These are phyloP conservation scores for Thraustotheca clavata DNA, from an alignment of 352 stramenopile genomes.

Conservation along the genomic window DNA sequence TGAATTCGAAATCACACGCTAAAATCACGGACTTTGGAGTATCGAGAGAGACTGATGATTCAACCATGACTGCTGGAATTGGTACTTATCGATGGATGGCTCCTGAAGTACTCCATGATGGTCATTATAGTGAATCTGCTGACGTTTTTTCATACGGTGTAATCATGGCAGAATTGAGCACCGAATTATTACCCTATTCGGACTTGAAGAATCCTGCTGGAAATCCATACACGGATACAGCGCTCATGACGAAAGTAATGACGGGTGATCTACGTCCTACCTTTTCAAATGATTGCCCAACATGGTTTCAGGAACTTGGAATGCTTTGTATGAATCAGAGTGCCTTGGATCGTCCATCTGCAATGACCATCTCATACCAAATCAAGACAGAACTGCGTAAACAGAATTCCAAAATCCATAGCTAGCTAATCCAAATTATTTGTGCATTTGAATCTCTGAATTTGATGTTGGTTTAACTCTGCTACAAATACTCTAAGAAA, in stretches of 20 bases:
- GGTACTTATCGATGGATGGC: constrained; percentile 16
- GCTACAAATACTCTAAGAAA: too few relatives aligned
- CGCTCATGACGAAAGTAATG: background rate
- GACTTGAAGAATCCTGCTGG: background rate
- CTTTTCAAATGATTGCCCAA: background rate
- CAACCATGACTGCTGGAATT: constrained; percentile 15
- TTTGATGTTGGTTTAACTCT: too few relatives aligned
- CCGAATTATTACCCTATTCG: background rate
- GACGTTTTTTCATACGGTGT: constrained; percentile 32
- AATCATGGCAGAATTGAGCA: constrained; percentile 70
- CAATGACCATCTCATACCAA: background rate
- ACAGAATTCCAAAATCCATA: too few relatives aligned
- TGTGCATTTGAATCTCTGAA: too few relatives aligned
- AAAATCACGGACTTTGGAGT: constrained; percentile 45
- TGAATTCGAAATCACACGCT: constrained; percentile 29
- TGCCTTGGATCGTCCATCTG: background rate
- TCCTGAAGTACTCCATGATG: constrained; percentile 13
- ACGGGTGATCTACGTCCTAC: background rate
- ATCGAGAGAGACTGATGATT: constrained; percentile 25
- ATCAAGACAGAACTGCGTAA: too few relatives aligned
- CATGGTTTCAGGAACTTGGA: background rate
- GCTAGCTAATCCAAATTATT: too few relatives aligned
- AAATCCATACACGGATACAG: background rate
- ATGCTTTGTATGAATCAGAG: background rate
- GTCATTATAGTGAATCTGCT: constrained; percentile 11